These are phyloP conservation scores for Pseudonectria buxi DNA, from an alignment of 2,329 filamentous ascomycete species.

Conservation along the genomic window DNA sequence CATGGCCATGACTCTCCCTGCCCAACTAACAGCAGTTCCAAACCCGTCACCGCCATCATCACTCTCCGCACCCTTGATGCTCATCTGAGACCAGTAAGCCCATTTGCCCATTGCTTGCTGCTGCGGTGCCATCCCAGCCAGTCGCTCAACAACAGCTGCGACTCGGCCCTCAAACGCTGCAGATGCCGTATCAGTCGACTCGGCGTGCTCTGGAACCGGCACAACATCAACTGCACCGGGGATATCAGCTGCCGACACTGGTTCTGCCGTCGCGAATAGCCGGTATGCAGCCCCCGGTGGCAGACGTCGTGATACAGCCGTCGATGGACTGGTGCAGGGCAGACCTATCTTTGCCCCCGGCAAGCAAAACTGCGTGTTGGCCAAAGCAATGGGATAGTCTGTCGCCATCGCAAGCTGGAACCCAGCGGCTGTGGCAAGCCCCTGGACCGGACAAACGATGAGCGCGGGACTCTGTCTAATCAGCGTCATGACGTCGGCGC, in stretches of 20 bases:
- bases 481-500: slow-evolving; percentile 15
- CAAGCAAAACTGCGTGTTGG: slow-evolving; percentile 11
- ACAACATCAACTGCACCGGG: slow-evolving; percentile 15
- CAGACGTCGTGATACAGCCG: slow-evolving; percentile 13
- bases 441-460: slow-evolving; percentile 17
- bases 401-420: slow-evolving; percentile 19
- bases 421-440: slow-evolving; percentile 18
- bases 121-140: slow-evolving; percentile 11
- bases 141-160: slow-evolving; percentile 2
- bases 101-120: slow-evolving; percentile 19
- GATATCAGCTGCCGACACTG: slow-evolving; percentile 7
- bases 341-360: slow-evolving; percentile 18
- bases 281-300: slow-evolving; percentile 11
- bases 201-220: not conserved
- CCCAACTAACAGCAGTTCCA: slow-evolving; percentile 12
- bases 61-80: slow-evolving; percentile 1
- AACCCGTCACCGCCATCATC: not conserved
- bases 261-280: slow-evolving; percentile 12
- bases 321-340: slow-evolving; percentile 18
- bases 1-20: slow-evolving; percentile 17
- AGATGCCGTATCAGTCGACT: not conserved
- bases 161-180: slow-evolving; percentile 10
- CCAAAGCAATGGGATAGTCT: slow-evolving; percentile 14
- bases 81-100: slow-evolving; percentile 19
- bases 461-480: slow-evolving; percentile 16